These are phyloP conservation scores for cucumber (Cucumis sativus) DNA, from an alignment of 306 rosid genomes.

Conservation along the genomic window DNA sequence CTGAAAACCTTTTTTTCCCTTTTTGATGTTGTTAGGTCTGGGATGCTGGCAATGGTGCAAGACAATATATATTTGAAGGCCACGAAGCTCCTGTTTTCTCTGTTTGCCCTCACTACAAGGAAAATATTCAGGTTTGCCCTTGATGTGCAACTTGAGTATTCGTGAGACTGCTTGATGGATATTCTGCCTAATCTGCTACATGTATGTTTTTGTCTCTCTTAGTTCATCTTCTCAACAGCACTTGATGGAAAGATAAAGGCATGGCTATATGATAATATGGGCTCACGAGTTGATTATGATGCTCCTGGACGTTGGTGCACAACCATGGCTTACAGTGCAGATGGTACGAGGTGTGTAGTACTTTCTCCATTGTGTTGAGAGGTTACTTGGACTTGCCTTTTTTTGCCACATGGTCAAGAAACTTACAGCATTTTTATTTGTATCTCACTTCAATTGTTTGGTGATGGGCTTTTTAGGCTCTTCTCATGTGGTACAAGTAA, in stretches of 20 bases:
- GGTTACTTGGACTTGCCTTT: neutral
- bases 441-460: neutral
- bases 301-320: constrained; percentile 98
- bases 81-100: constrained; percentile 93
- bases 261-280: constrained; percentile 90
- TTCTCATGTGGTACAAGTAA: constrained; percentile 95
- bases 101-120: constrained; percentile 88
- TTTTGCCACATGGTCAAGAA: neutral
- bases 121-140: constrained; percentile 59
- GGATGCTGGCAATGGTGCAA: constrained; percentile 79
- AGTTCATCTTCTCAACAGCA: constrained; percentile 95
- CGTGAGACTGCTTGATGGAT: constrained; percentile 1
- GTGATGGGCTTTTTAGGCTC: constrained; percentile 40
- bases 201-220: constrained; percentile 19
- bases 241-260: constrained; percentile 94
- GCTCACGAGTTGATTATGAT: constrained; percentile 93
- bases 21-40: constrained; percentile 51
- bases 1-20: constrained; percentile 5
- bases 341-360: constrained; percentile 68
- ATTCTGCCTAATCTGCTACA: constrained; percentile 1
- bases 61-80: constrained; percentile 71
- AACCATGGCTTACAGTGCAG: constrained; percentile 89
- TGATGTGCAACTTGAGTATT: constrained; percentile 1
- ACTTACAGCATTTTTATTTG: neutral
- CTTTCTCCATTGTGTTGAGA: neutral